Evolutionary conservation across 257 asterid genomes (phyloP), one percentile per base, ranked within the genome.

Genomic region (Gentiana straminea): DNA sequence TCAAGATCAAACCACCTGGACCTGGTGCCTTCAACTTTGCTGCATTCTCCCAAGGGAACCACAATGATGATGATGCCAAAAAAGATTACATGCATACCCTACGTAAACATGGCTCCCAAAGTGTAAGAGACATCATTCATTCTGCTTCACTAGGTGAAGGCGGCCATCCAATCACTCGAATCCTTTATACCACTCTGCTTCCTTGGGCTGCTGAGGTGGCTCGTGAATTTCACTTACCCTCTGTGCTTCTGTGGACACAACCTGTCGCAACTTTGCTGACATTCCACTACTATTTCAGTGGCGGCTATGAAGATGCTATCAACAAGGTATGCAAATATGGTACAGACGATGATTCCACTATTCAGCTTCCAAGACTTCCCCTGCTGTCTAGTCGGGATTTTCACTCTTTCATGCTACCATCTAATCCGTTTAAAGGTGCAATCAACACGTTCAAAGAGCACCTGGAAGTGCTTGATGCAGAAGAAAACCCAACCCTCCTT

Each of bases 401-500:
- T 48, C 83, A 79, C 11, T 73, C 83, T 0, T 77, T 77, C 50
- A 24, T 77, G 9, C 65, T 62, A 52, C 60, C 79, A 41, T 57
- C 76, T 1, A 45, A 4, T 13, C 39, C 56, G 11, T 52, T 37
- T 4, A 47, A 15, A 1, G 32, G 35, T 55, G 51, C 48, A 4
- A 59, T 64, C 3, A 45, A n/a, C 45, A 33, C 55, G 39, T 51
- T 67, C n/a, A 71, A 63, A 53, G 72, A 63, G 59, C 77, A 74
- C 35, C 12, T 71, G 9, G 69, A 71, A 24, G 54, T 33, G 13
- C 53, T 74, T 1, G 72, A 65, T 35, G 62, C 36, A 4, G 79
- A 51, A 38, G 50, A 45, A 51, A 62, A 47, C 7, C 69, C 73
- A 1, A 45, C 24, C 0, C 50, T 74, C 1, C 48, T 74, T 3